Percentiles rank a stretch among this genome's conserved stretches.
Conservation (phyloP, 2,329 filamentous ascomycete genomes). For the Cladosporium sphaerospermum region DNA sequence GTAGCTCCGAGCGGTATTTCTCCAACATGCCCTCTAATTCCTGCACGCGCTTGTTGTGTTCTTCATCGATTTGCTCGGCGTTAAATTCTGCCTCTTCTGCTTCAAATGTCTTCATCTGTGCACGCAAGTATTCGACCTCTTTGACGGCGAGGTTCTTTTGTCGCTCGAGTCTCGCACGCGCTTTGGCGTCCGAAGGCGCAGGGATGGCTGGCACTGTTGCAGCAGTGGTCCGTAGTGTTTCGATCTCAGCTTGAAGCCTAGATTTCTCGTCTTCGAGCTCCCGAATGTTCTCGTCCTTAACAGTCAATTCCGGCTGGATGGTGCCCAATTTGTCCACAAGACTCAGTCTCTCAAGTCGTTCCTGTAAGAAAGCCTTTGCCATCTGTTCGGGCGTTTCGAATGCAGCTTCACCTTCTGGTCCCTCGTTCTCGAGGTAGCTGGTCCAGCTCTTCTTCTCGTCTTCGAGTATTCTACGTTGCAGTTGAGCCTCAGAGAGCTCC, state of each 20-base stretch:
- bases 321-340: constrained; percentile 75
- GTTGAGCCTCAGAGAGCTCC: constrained; percentile 70
- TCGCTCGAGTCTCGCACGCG: constrained; percentile 69
- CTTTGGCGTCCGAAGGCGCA: constrained; percentile 53
- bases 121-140: constrained; percentile 88
- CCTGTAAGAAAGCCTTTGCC: constrained; percentile 74
- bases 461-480: constrained; percentile 80
- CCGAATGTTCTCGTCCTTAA: constrained; percentile 70
- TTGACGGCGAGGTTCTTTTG: constrained; percentile 81
- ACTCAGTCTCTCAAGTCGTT: constrained; percentile 71
- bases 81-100: constrained; percentile 83
- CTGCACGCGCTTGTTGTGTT: constrained; percentile 66
- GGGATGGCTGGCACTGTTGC: constrained; percentile 30
- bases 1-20: constrained; percentile 75
- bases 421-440: constrained; percentile 69
- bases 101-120: constrained; percentile 81
- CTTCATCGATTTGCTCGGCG: constrained; percentile 68
- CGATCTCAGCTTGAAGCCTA: constrained; percentile 60
- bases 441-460: constrained; percentile 85
- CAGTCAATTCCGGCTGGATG: constrained; percentile 68
- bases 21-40: constrained; percentile 83
- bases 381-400: constrained; percentile 86
- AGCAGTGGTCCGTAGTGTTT: constrained; percentile 53
- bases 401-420: constrained; percentile 53
- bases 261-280: constrained; percentile 64